phyloP scores from a whole-genome alignment of 2,329 filamentous ascomycete species.

The Neofusicoccum kwambonambiense region DNA sequence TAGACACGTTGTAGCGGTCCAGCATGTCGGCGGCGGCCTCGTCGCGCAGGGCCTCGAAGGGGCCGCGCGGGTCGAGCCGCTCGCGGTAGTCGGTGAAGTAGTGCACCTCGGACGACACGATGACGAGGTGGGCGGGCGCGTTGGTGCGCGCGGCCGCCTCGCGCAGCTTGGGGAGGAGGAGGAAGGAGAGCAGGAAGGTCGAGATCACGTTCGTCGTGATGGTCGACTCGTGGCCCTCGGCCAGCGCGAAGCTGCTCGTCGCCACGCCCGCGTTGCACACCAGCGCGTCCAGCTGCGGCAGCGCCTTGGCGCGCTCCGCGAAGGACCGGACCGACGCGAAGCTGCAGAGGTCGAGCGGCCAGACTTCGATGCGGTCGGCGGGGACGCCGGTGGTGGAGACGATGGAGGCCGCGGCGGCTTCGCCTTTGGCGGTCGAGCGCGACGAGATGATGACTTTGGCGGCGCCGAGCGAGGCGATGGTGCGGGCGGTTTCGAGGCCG shows the following conservation, averaged over 20 bases:
- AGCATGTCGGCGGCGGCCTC: slow-evolving; percentile 19
- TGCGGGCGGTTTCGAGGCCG: slow-evolving; percentile 46
- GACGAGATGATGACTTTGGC: slow-evolving; percentile 47
- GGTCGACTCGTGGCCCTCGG: slow-evolving; percentile 30
- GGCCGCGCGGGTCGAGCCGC: not conserved
- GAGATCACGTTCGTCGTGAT: slow-evolving; percentile 42
- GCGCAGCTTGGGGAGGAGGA: slow-evolving; percentile 29
- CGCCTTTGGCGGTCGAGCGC: slow-evolving; percentile 44
- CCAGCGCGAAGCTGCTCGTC: slow-evolving; percentile 26
- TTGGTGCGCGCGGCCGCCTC: not conserved
- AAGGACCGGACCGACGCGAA: slow-evolving; percentile 41
- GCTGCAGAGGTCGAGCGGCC: slow-evolving; percentile 42
- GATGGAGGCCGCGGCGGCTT: slow-evolving; percentile 44
- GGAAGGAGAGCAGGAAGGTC: slow-evolving; percentile 37
- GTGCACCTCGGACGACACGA: slow-evolving; percentile 22
- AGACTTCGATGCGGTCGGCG: slow-evolving; percentile 43
- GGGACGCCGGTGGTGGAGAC: slow-evolving; percentile 30
- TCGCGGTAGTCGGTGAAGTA: slow-evolving; percentile 17
- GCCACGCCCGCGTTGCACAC: slow-evolving; percentile 42
- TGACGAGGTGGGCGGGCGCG: slow-evolving; percentile 14
- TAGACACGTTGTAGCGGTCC: slow-evolving; percentile 27
- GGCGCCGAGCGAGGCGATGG: slow-evolving; percentile 42
- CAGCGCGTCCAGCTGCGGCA: slow-evolving; percentile 36
- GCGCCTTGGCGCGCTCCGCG: slow-evolving; percentile 24
- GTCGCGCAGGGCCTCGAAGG: slow-evolving; percentile 25